Evolutionary conservation across 495 filamentous ascomycete genomes (phyloP).

Genomic region (Hypoxylon cercidicola): DNA sequence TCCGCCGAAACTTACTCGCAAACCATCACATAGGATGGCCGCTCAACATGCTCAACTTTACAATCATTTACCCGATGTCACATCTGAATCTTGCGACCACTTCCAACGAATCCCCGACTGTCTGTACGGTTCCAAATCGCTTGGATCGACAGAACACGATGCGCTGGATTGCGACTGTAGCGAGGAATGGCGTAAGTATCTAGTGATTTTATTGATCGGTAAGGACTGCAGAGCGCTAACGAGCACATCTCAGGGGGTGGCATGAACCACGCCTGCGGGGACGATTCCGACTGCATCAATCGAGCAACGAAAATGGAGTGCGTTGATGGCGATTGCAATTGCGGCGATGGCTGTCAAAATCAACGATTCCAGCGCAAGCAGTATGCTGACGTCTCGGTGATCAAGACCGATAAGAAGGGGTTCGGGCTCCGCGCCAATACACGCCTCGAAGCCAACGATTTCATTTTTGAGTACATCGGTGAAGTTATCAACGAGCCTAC

Average conservation of each 20-base stretch:
- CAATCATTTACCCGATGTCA: constrained; percentile 75
- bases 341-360: constrained; percentile 89
- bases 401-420: constrained; percentile 97
- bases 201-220: constrained; percentile 21
- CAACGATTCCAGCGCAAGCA: constrained; percentile 92
- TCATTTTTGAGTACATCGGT: constrained; percentile 98
- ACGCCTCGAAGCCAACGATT: constrained; percentile 80
- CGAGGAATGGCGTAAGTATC: constrained; percentile 92
- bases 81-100: constrained; percentile 74
- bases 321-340: constrained; percentile 81
- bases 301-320: constrained; percentile 98
- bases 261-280: constrained; percentile 88
- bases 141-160: constrained; percentile 89
- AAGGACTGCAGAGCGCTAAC: constrained; percentile 39
- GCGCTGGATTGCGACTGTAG: constrained; percentile 94
- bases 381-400: constrained; percentile 91
- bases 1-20: constrained; percentile 78
- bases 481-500: constrained; percentile 94
- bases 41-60: constrained; percentile 71
- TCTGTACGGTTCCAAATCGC: constrained; percentile 85
- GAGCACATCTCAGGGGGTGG: constrained; percentile 65
- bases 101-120: constrained; percentile 86
- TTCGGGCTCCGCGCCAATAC: constrained; percentile 87
- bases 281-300: constrained; percentile 99
- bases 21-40: constrained; percentile 74